phyloP scores from a whole-genome alignment of 306 rosid species.

The Nissolia schottii region DNA sequence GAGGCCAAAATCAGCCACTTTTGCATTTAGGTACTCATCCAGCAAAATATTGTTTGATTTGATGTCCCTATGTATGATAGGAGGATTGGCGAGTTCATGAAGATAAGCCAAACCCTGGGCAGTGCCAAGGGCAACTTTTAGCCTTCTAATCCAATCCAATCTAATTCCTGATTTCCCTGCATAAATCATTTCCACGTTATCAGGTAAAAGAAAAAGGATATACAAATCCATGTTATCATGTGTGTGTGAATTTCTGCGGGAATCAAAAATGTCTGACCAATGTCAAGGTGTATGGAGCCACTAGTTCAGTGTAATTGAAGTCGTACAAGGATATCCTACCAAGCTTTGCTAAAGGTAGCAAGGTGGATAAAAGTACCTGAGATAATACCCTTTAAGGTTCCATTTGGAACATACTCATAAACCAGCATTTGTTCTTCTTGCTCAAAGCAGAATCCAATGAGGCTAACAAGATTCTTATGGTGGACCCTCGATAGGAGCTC shows the following conservation, averaged over 20 bases:
- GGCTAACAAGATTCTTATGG: slow-evolving; percentile 62
- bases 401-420: slow-evolving; percentile 52
- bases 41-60: slow-evolving; percentile 61
- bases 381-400: slow-evolving; percentile 46
- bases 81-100: slow-evolving; percentile 61
- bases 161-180: slow-evolving; percentile 51
- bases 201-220: background rate
- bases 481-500: slow-evolving; percentile 74
- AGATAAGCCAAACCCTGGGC: slow-evolving; percentile 63
- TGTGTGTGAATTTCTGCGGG: background rate
- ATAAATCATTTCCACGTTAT: background rate
- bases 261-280: background rate
- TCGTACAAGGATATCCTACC: background rate
- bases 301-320: background rate
- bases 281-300: background rate
- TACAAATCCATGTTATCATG: background rate
- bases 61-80: slow-evolving; percentile 67
- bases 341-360: background rate
- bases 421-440: slow-evolving; percentile 61
- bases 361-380: slow-evolving; percentile 35
- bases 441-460: slow-evolving; percentile 63
- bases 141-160: slow-evolving; percentile 60
- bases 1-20: slow-evolving; percentile 69
- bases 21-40: slow-evolving; percentile 45
- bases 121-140: slow-evolving; percentile 43